A percentile compares a stretch with the other conserved stretches of the same genome.
Evolutionary conservation across 1,284 basidiomycete species (phyloP).

Genomic region (Blastosporella zonata): DNA sequence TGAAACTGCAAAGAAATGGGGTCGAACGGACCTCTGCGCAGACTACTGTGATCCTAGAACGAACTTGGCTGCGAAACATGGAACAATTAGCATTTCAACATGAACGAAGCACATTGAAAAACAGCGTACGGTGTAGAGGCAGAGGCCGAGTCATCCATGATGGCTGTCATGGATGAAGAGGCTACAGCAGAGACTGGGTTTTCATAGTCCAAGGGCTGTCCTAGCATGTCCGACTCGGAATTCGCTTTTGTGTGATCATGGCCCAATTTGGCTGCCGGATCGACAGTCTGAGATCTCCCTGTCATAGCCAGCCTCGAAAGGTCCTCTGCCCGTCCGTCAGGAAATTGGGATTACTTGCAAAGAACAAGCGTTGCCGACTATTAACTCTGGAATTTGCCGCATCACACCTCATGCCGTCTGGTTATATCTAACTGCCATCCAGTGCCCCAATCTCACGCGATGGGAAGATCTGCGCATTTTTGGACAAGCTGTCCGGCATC

Average conservation of each 20-base stretch:
- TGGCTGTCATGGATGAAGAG: constrained; percentile 13
- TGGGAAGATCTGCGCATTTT: constrained; percentile 19
- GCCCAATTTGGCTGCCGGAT: constrained; percentile 19
- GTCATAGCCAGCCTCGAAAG: constrained; percentile 1
- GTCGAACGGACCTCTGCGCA: constrained; percentile 65
- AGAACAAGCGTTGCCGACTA: constrained; percentile 9
- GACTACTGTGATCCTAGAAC: constrained; percentile 76
- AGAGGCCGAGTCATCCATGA: constrained; percentile 18
- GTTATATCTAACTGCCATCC: not conserved
- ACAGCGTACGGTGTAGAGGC: constrained; percentile 19
- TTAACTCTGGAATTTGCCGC: constrained; percentile 18
- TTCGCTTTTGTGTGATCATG: constrained; percentile 10
- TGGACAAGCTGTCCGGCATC: constrained; percentile 10
- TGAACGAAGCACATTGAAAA: constrained; percentile 25
- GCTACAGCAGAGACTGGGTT: constrained; percentile 13
- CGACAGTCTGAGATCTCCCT: constrained; percentile 11
- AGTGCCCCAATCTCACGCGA: constrained; percentile 13
- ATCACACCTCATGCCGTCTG: constrained; percentile 12
- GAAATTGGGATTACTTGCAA: not conserved
- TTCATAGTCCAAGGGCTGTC: constrained; percentile 16
- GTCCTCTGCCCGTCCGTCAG: not conserved
- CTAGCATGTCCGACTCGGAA: constrained; percentile 21
- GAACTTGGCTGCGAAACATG: constrained; percentile 54
- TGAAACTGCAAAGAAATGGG: constrained; percentile 11
- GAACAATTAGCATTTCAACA: constrained; percentile 1